Evolutionary conservation across 2,329 filamentous ascomycete genomes (phyloP), one percentile per base, ranked within the genome.

Genomic region (Diaporthe ampelina): DNA sequence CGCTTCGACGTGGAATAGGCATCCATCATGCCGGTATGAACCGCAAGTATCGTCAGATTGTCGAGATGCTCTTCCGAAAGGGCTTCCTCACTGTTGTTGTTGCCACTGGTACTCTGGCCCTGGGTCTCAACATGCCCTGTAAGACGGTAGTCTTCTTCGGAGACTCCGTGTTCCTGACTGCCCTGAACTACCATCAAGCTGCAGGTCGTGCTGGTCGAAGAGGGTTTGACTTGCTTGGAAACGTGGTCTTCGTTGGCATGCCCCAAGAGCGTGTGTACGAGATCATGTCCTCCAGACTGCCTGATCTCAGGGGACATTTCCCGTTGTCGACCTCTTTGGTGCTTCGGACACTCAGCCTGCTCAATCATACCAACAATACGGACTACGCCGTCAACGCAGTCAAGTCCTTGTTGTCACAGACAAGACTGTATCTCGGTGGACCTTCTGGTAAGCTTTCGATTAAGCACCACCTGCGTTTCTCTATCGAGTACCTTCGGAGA

Each of bases 91-190:
- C 89, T 10, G 91, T 93, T 0, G 91, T 95, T 37, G 87, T 95
- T 35, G 93, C 94, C 0, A 95, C 94, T 1, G 94, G 93, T 0
- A 95, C 93, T 0, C 86, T 95, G 29, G 92, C 92, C 1, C 85
- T 95, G 7, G 94, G 94, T 84, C 93, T 96, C 84, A 96, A 94
- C 78, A 94, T 94, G 92, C 94, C 94, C 13, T 95, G 93, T 81
- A 94, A 94, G 81, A 96, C 94, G 0, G 93, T 95, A 0, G 90
- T 95, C 1, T 96, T 96, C 81, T 88, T 87, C 21, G 93, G 93
- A 0, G 93, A 95, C 80, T 94, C 91, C 0, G 86, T 94, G 3
- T 95, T 90, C 79, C 83, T 96, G 57, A 94, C 93, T 0, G 90
- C 93, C 0, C 88, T 95, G 69, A 94, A 94, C 80, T 96, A 93